Base-by-base conservation (phyloP, 2,329 filamentous ascomycete genomes). In the Neofusicoccum kwambonambiense region DNA sequence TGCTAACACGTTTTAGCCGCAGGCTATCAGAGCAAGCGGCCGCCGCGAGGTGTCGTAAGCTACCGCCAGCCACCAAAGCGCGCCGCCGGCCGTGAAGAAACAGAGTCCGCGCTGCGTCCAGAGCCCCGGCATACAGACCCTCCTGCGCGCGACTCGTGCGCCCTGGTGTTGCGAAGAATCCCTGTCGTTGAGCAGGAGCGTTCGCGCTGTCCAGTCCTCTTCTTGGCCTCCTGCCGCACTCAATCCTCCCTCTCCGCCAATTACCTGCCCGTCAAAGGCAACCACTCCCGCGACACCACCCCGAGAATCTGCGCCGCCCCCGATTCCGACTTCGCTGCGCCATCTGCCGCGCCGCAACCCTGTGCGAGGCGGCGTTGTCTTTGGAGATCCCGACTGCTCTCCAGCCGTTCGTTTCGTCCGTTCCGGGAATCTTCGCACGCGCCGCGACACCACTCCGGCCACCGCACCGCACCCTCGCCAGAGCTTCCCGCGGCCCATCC, bases 121-220 rank as follows among this genome's bases (percentile, higher is more conserved):
- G 51, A 41, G 41, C 42, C 31, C 39, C 37, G 19, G 45, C 60
- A 22, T 62, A 47, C 47, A 44, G 15, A 52, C 47, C 19, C 37
- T 52, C 47, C 47, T 42, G 44, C 22, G 37, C 50, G 34, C 35
- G 50, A 47, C 61, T 64, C 61, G 61, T 64, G 61, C 42, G 31
- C 41, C 39, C 50, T 54, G 50, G 44, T 49, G 61, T 45, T 54
- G 62, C 52, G 22, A 27, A 15, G 4, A 19, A 65, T 65, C 63
- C 63, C 57, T 65, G 63, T 61, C 63, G 54, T 47, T 19, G 62
- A 61, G 63, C 63, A 65, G 63, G 63, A 64, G 63, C 62, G 62
- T 57, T 56, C 57, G 50, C 34, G 44, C 42, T 47, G 15, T 39
- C 37, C 19, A 15, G 60, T 52, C 42, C 47, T 65, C 45, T 15